phyloP scores from a whole-genome alignment of 2,329 filamentous ascomycete genomes.

The Rhinocladiella mackenziei region DNA sequence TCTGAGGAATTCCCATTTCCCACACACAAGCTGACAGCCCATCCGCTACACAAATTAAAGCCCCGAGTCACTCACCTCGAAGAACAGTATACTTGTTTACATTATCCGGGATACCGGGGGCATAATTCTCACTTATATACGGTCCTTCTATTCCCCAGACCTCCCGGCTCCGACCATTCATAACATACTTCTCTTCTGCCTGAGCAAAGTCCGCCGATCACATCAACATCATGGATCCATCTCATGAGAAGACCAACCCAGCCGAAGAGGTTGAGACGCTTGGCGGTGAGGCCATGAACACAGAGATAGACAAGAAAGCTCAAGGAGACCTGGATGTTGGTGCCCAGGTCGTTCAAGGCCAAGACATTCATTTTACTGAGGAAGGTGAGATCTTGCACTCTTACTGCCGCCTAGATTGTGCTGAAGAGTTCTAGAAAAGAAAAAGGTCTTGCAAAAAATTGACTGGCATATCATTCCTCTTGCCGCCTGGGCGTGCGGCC shows the following conservation, averaged over 20 bases:
- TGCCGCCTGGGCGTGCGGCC: constrained; percentile 48
- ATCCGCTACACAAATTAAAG: too few relatives aligned
- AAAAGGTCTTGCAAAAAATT: constrained; percentile 51
- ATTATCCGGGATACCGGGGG: too few relatives aligned
- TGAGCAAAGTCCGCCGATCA: too few relatives aligned
- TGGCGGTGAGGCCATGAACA: neutral
- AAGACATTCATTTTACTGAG: constrained; percentile 8
- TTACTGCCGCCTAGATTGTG: neutral
- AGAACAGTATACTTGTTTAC: too few relatives aligned
- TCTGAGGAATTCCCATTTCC: too few relatives aligned
- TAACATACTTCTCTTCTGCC: too few relatives aligned
- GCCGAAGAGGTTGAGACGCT: constrained; percentile 3
- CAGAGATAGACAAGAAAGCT: neutral
- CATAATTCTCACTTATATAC: too few relatives aligned
- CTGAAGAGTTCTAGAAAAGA: constrained; percentile 37
- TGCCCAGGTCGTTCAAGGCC: constrained; percentile 1
- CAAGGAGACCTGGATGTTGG: constrained; percentile 7
- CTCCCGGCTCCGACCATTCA: too few relatives aligned
- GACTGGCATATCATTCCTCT: constrained; percentile 57
- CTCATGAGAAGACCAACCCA: neutral
- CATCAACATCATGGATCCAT: constrained; percentile 3
- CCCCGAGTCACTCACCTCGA: too few relatives aligned
- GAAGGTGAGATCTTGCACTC: constrained; percentile 6
- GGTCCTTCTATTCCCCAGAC: too few relatives aligned
- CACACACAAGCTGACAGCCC: too few relatives aligned